Evolutionary conservation across 148 eudicot species (phyloP).

Genomic region (Camellia lanceoleosa): DNA sequence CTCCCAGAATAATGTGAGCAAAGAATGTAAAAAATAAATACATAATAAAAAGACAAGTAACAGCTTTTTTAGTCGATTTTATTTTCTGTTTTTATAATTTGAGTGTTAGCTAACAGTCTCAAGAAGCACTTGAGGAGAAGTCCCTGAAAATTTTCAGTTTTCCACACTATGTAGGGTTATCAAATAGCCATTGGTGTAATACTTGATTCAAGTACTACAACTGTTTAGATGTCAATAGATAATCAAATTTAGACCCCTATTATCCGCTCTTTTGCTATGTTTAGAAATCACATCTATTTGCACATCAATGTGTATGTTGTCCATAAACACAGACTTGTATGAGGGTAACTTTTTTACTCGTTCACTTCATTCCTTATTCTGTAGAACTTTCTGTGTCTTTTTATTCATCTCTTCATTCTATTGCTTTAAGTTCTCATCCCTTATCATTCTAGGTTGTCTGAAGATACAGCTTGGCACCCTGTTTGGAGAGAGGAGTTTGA

Average conservation of each 20-base stretch:
- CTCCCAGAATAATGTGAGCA: too few relatives aligned
- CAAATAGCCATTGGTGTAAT: neutral
- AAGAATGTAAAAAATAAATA: too few relatives aligned
- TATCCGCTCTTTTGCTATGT: neutral
- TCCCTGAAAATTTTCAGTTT: neutral
- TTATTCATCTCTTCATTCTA: neutral
- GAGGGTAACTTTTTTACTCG: neutral
- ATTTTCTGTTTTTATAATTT: too few relatives aligned
- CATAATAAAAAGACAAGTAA: too few relatives aligned
- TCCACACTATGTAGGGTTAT: neutral
- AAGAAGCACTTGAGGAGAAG: neutral
- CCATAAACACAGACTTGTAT: neutral
- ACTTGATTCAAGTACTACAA: neutral
- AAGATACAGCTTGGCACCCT: constrained; percentile 96
- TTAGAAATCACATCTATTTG: neutral
- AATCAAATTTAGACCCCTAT: too few relatives aligned
- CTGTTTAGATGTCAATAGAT: neutral
- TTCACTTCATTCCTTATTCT: neutral
- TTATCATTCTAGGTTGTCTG: constrained; percentile 51
- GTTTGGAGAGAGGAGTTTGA: constrained; percentile 56
- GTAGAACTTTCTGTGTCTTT: neutral
- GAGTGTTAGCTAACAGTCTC: too few relatives aligned
- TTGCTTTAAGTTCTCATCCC: neutral
- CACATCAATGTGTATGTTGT: neutral
- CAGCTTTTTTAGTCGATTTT: too few relatives aligned